Base-by-base conservation (phyloP, 768 basidiomycete genomes). In the Tubosaeta brunneosetosa region DNA sequence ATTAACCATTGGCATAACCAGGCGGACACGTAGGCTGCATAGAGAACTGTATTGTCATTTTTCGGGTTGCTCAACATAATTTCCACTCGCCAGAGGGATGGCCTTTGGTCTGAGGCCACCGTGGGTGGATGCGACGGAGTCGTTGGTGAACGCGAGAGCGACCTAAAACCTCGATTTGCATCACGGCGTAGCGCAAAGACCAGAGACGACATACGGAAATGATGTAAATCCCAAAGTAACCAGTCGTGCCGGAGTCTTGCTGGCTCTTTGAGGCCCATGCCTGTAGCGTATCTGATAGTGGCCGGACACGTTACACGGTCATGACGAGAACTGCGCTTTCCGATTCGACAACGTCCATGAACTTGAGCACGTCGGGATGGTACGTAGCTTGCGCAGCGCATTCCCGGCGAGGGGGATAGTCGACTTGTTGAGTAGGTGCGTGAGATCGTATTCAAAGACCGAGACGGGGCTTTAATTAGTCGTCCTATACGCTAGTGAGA, bases 331-430 rank as follows among this genome's bases (percentile, higher is more conserved):
- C 80, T 1, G 80, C 80, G 12, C 82, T 80, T 47, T 98, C 97
- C 2, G 92, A 87, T 67, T 97, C 94, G 16, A 91, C 83, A 1
- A 82, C 91, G 57, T 97, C 97, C 74, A 99, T 82, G 71, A 94
- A 97, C 66, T 90, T 94, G 60, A 99, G 82, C 2, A 98, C 83
- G 69, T 98, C 94, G 0, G 97, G 97, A 76, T 99, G 97, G 90
- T 88, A 40, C 94, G 82, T 13, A 98, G 75, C 67, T 95, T 98
- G 51, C 88, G 84, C 44, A 97, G 73, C 1, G 93, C 83, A 70
- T 98, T 99, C 64, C 83, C 84, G 3, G 94, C 95, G 16, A 97
- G 77, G 1, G 84, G 81, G 47, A 89, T 73, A 10, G 82, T 71
- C 32, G 82, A 78, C 61, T 79, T 81, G 66, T 76, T 80, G 37